These are phyloP conservation scores for Xanthoparmelia taractica DNA, from an alignment of 495 filamentous ascomycete species.

Conservation along the genomic window DNA sequence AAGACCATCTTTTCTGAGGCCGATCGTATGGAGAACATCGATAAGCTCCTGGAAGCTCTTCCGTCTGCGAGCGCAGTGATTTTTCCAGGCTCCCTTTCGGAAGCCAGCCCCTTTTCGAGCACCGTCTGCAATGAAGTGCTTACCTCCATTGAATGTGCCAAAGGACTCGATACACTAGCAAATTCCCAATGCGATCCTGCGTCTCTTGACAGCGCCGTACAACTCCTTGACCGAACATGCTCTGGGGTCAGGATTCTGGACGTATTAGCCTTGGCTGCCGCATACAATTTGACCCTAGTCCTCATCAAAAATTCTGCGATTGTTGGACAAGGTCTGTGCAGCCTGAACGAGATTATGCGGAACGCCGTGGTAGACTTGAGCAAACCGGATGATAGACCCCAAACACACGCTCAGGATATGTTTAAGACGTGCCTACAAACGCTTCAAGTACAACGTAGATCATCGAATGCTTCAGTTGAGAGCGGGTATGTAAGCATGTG, in stretches of 20 bases:
- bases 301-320: conserved; percentile 1
- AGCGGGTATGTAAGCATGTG: conserved; percentile 23
- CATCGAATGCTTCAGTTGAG: conserved; percentile 19
- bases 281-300: conserved; percentile 3
- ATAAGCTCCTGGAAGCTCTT: conserved; percentile 42
- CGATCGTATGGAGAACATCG: conserved; percentile 40
- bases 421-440: conserved; percentile 2
- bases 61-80: conserved; percentile 29
- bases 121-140: conserved; percentile 8
- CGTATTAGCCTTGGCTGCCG: conserved; percentile 7
- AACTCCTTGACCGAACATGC: conserved; percentile 10
- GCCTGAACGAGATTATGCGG: conserved; percentile 6
- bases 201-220: conserved; percentile 6
- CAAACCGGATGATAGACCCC: not conserved
- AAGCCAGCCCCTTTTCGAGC: conserved; percentile 4
- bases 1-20: conserved; percentile 42
- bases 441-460: conserved; percentile 11
- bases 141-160: conserved; percentile 10
- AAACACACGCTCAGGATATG: not conserved
- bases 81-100: conserved; percentile 6
- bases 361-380: not conserved
- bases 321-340: conserved; percentile 1
- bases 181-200: not conserved
- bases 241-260: conserved; percentile 9
- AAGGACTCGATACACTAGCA: conserved; percentile 1